Evolutionary conservation across 2,329 filamentous ascomycete species (phyloP).

Genomic region (Scopulariopsis brevicaulis): DNA sequence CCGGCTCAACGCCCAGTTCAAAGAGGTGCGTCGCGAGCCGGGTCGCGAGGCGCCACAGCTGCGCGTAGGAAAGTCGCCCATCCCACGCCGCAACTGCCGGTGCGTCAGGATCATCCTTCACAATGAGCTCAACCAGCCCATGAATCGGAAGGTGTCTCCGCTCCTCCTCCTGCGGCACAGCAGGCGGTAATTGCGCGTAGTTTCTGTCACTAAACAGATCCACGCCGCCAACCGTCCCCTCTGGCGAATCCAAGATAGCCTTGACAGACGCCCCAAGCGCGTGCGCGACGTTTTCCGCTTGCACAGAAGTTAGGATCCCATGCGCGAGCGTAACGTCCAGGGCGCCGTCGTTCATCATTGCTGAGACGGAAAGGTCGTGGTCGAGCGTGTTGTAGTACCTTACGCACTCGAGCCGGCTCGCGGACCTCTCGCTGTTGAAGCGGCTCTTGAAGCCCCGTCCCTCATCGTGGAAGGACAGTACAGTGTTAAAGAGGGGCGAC

Average conservation of each 20-base stretch:
- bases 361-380: slow-evolving; percentile 32
- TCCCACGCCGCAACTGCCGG: slow-evolving; percentile 32
- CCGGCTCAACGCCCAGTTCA: slow-evolving; percentile 34
- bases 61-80: slow-evolving; percentile 27
- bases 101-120: slow-evolving; percentile 22
- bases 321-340: slow-evolving; percentile 32
- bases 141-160: slow-evolving; percentile 26
- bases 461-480: slow-evolving; percentile 33
- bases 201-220: slow-evolving; percentile 45
- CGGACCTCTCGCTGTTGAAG: slow-evolving; percentile 15
- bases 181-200: slow-evolving; percentile 33
- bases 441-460: slow-evolving; percentile 21
- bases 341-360: slow-evolving; percentile 26
- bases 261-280: slow-evolving; percentile 41
- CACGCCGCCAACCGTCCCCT: slow-evolving; percentile 28
- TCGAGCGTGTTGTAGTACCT: slow-evolving; percentile 29
- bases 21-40: slow-evolving; percentile 32
- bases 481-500: slow-evolving; percentile 37
- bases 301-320: slow-evolving; percentile 26
- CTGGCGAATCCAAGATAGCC: slow-evolving; percentile 28
- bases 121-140: slow-evolving; percentile 29
- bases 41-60: slow-evolving; percentile 24
- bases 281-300: slow-evolving; percentile 34
- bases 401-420: slow-evolving; percentile 19
- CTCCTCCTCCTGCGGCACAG: slow-evolving; percentile 18